A percentile compares a stretch with the other conserved stretches of the same genome.
phyloP scores from a whole-genome alignment of 805 yeast genomes.

The Ogataea henricii region DNA sequence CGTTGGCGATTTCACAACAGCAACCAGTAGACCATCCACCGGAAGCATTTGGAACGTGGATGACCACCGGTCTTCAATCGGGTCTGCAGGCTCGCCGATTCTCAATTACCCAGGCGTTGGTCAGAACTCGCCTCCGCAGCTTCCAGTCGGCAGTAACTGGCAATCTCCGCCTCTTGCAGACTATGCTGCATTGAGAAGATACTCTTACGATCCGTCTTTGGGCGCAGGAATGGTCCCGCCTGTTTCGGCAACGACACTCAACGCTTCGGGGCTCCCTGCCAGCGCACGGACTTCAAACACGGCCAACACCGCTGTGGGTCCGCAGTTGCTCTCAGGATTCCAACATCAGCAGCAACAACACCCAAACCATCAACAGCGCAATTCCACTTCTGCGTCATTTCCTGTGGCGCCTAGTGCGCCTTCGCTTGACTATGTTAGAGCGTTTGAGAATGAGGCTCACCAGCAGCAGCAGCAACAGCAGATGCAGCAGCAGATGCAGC shows the following conservation, averaged over 20 bases:
- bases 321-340: slow-evolving; percentile 12
- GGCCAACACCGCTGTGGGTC: background rate
- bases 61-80: slow-evolving; percentile 26
- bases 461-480: slow-evolving; percentile 12
- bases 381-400: slow-evolving; percentile 15
- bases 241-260: slow-evolving; percentile 8
- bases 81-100: slow-evolving; percentile 30
- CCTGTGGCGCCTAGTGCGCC: slow-evolving; percentile 19
- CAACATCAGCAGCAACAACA: too few relatives aligned
- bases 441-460: slow-evolving; percentile 23
- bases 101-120: slow-evolving; percentile 14
- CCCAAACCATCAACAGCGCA: slow-evolving; percentile 16
- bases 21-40: slow-evolving; percentile 21
- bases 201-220: slow-evolving; percentile 27
- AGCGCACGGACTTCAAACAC: slow-evolving; percentile 4
- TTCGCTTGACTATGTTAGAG: slow-evolving; percentile 24
- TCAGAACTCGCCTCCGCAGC: slow-evolving; percentile 20
- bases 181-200: slow-evolving; percentile 26
- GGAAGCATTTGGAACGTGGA: slow-evolving; percentile 21
- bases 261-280: slow-evolving; percentile 1
- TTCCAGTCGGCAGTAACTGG: slow-evolving; percentile 19
- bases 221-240: slow-evolving; percentile 16
- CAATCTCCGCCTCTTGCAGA: slow-evolving; percentile 30
- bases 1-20: slow-evolving; percentile 23
- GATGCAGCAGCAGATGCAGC: slow-evolving; percentile 11